phyloP scores from a whole-genome alignment of 2,329 filamentous ascomycete genomes.

The Botrytis fabae region DNA sequence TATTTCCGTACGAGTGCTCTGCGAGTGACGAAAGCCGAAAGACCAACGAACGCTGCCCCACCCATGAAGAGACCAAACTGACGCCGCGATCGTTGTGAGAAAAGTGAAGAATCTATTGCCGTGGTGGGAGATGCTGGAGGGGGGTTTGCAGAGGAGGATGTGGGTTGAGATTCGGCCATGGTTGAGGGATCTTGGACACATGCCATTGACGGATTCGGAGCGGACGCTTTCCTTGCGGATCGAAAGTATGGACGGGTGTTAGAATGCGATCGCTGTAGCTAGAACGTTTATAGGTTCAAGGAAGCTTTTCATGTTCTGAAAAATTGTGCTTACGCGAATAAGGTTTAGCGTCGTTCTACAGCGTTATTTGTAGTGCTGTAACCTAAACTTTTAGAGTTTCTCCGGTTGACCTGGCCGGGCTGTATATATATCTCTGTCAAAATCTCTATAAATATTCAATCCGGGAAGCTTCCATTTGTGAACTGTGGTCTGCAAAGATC shows the following conservation, averaged over 20 bases:
- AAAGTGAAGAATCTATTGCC: constrained; percentile 34
- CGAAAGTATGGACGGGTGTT: background rate
- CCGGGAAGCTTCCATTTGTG: background rate
- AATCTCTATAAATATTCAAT: background rate
- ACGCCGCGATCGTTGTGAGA: constrained; percentile 43
- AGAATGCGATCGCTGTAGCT: background rate
- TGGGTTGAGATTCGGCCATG: constrained; percentile 22
- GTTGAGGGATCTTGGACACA: constrained; percentile 11
- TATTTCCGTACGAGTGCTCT: constrained; percentile 67
- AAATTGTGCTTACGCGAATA: constrained; percentile 13
- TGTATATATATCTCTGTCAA: background rate
- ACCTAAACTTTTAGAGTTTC: background rate
- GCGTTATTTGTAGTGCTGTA: background rate
- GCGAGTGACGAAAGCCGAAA: constrained; percentile 70
- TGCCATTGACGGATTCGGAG: background rate
- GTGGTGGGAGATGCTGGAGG: constrained; percentile 22
- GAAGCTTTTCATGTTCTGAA: constrained; percentile 5
- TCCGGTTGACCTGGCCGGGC: background rate
- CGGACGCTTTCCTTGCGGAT: background rate
- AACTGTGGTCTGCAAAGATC: background rate
- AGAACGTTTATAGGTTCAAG: background rate
- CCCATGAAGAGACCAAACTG: constrained; percentile 72
- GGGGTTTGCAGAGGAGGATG: constrained; percentile 21
- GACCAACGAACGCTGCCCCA: constrained; percentile 72
- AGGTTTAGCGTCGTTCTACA: constrained; percentile 12